These are phyloP conservation scores for Termitomyces sp. DNA, from an alignment of 768 basidiomycete species.

Conservation along the genomic window DNA sequence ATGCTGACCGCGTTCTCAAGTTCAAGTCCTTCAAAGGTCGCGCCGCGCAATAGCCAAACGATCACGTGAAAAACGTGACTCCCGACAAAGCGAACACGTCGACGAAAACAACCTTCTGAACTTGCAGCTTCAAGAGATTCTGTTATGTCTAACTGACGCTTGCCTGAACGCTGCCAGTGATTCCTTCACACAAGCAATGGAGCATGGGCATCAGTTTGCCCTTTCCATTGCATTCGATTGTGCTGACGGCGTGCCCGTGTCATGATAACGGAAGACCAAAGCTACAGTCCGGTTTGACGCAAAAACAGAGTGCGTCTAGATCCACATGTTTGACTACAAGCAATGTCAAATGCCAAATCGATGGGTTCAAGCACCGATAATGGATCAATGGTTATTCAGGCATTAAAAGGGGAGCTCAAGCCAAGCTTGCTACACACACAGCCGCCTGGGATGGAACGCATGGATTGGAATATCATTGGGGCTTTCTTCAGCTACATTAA, in stretches of 20 bases:
- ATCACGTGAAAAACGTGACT: too few species aligned
- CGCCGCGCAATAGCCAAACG: too few species aligned
- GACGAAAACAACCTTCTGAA: too few species aligned
- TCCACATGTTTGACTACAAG: constrained; percentile 59
- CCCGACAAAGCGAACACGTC: too few species aligned
- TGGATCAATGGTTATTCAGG: constrained; percentile 22
- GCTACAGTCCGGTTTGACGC: constrained; percentile 56
- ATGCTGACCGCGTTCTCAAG: too few species aligned
- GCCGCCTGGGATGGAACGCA: constrained; percentile 52
- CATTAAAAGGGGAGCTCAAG: constrained; percentile 46
- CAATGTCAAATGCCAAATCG: constrained; percentile 51
- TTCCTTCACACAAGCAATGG: constrained; percentile 16
- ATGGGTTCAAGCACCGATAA: constrained; percentile 37
- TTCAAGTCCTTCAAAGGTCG: too few species aligned
- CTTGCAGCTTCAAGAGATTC: too few species aligned
- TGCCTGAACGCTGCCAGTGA: too few species aligned
- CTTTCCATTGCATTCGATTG: constrained; percentile 57
- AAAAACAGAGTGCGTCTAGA: constrained; percentile 48
- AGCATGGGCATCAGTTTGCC: constrained; percentile 50
- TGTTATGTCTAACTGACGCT: too few species aligned
- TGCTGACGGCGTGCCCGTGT: constrained; percentile 64
- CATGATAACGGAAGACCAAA: constrained; percentile 53
- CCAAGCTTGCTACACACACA: constrained; percentile 51
- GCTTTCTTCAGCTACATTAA: constrained; percentile 42
- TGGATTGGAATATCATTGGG: constrained; percentile 51